Conservation (phyloP, 305 asterid genomes). For the Petunia hybrid region DNA sequence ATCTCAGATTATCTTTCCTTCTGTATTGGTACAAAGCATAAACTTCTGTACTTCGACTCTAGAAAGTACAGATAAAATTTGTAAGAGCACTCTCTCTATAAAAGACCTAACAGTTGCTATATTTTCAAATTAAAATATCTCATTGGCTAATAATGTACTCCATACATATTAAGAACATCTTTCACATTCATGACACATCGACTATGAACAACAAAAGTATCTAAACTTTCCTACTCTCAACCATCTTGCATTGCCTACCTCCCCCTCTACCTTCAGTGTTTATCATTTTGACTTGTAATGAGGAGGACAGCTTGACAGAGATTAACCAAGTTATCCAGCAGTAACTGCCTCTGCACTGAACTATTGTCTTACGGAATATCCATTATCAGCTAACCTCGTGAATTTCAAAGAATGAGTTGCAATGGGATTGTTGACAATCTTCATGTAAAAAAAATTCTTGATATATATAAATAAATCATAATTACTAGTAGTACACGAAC, state of each 20-base stretch:
- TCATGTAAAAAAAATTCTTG: not conserved
- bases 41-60: not conserved
- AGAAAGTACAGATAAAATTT: too few relatives aligned
- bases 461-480: not conserved
- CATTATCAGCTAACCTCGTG: not conserved
- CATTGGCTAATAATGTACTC: not conserved
- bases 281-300: too few relatives aligned
- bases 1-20: slow-evolving; percentile 22
- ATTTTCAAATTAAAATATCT: not conserved
- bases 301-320: not conserved
- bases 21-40: not conserved
- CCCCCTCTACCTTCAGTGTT: not conserved
- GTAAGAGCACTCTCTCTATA: slow-evolving; percentile 10
- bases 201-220: not conserved
- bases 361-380: not conserved
- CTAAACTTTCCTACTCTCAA: not conserved
- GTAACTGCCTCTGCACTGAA: not conserved
- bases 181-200: not conserved
- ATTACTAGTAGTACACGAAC: not conserved
- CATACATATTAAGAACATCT: not conserved
- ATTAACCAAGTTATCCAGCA: not conserved
- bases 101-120: not conserved
- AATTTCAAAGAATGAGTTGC: not conserved
- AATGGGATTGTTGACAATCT: not conserved
- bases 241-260: not conserved